These are phyloP conservation scores for Penicillium goetzii DNA, from an alignment of 495 filamentous ascomycete species.

Conservation along the genomic window DNA sequence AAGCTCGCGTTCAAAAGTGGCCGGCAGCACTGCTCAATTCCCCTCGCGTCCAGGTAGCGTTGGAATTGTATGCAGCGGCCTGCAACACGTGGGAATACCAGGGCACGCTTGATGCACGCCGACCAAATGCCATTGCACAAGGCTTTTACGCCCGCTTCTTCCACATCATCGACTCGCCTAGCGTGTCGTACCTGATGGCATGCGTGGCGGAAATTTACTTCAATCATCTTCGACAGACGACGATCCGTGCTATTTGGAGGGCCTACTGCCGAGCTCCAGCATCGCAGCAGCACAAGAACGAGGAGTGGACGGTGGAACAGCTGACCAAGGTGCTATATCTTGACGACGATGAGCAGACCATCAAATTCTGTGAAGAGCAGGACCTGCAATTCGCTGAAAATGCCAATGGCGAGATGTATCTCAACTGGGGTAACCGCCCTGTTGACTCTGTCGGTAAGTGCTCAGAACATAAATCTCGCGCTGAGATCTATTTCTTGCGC, in stretches of 20 bases:
- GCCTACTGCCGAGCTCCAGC: conserved; percentile 58
- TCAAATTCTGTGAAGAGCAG: conserved; percentile 70
- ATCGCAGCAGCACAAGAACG: conserved; percentile 67
- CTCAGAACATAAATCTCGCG: neutral
- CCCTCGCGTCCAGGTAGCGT: conserved; percentile 63
- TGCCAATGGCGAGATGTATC: conserved; percentile 53
- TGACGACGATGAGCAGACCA: conserved; percentile 71
- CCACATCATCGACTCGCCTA: conserved; percentile 65
- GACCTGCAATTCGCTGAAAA: conserved; percentile 63
- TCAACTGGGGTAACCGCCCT: conserved; percentile 52
- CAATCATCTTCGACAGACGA: conserved; percentile 73
- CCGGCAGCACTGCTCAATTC: conserved; percentile 58
- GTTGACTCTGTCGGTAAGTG: conserved; percentile 51
- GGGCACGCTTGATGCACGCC: conserved; percentile 63
- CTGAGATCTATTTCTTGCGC: neutral
- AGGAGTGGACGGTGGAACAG: conserved; percentile 73
- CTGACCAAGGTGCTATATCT: conserved; percentile 71
- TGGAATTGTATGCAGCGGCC: conserved; percentile 69
- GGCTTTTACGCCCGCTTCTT: conserved; percentile 76
- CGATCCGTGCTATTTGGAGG: conserved; percentile 70
- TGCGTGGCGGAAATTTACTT: conserved; percentile 94
- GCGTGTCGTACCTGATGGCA: conserved; percentile 86
- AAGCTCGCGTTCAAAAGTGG: conserved; percentile 77
- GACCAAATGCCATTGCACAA: conserved; percentile 60
- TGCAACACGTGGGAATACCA: conserved; percentile 66